These are phyloP conservation scores for Penicillium sp. DNA, from an alignment of 2,329 filamentous ascomycete species.

Conservation along the genomic window DNA sequence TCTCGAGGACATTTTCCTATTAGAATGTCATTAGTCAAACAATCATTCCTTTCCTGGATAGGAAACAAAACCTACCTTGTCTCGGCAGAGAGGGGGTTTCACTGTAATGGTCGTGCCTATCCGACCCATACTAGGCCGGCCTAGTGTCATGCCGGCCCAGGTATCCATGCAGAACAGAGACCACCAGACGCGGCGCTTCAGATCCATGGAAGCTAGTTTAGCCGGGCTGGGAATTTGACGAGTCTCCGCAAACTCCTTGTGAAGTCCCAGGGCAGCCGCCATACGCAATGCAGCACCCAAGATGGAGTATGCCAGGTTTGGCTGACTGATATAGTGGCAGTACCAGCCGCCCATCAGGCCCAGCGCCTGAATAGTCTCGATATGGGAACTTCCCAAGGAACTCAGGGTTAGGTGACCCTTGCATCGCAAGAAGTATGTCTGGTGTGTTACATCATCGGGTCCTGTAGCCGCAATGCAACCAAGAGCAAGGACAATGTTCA, in stretches of 20 bases:
- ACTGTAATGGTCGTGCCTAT: constrained; percentile 68
- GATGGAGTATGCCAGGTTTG: constrained; percentile 72
- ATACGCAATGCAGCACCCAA: constrained; percentile 70
- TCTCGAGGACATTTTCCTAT: constrained; percentile 59
- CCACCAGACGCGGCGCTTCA: constrained; percentile 70
- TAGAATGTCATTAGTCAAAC: constrained; percentile 14
- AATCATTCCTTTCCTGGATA: constrained; percentile 31
- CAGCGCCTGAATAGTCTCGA: constrained; percentile 72
- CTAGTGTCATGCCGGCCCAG: constrained; percentile 69
- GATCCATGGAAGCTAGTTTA: constrained; percentile 56
- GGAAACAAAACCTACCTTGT: constrained; percentile 29
- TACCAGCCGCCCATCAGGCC: constrained; percentile 73
- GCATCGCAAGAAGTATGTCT: constrained; percentile 67
- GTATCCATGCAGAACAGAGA: constrained; percentile 71
- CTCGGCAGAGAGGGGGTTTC: constrained; percentile 56
- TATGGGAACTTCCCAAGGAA: constrained; percentile 65
- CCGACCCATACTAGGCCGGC: constrained; percentile 66
- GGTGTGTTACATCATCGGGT: constrained; percentile 61
- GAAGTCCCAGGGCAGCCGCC: constrained; percentile 70
- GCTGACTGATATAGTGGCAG: constrained; percentile 73
- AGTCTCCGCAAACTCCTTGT: constrained; percentile 59
- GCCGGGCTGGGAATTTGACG: constrained; percentile 44
- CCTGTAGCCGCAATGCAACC: constrained; percentile 69
- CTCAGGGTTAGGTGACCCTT: constrained; percentile 66
- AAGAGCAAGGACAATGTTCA: constrained; percentile 75